Base-by-base conservation (phyloP, 2,329 filamentous ascomycete species). In the Scytalidium sp. region DNA sequence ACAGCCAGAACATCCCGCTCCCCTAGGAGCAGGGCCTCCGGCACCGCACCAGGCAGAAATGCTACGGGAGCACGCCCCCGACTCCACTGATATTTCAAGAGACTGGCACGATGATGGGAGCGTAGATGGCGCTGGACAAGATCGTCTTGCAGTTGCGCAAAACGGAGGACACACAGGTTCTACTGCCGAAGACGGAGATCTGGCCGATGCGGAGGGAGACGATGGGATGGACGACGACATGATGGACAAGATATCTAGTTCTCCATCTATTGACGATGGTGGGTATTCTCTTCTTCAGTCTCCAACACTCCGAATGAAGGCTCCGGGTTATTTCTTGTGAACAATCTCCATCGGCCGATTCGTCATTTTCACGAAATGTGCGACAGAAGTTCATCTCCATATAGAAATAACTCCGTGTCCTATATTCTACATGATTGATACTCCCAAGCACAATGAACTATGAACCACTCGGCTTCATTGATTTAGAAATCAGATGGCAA, bases 221-320 rank as follows among this genome's bases (percentile, higher is more conserved):
- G 87, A 88, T 60, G 81, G 88, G 61, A 73, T 91, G 67, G 91
- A 95, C 78, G 85, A 97, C 70, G 93, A 97, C 70, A 85, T 96
- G 84, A 90, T 96, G 88, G 94, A 97, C 75, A 94, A 94, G 71
- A 97, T 99, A 59, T 97, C 93, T 63, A 97, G 92, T 71, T 97
- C 93, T 63, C 94, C 94, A 66, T 97, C 93, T 62, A 99, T 99
- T 71, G 91, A 96, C 78, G 93, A 97, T 87, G 93, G 93, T 99
- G 85, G 80, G 91, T 94, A 76, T 64, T 57, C 56, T 53, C 59
- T 64, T 63, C 56, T 56, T 49, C 51, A 51, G 47, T 22, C 53
- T n/a, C 32, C 32, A 15, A 5, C 13, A 4, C 32, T 66, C 63
- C 63, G 62, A 61, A 46, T 50, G 55, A 42, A 57, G 61, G 54